A percentile compares a stretch with the other conserved stretches of the same genome.
phyloP scores from a whole-genome alignment of 805 yeast genomes.

The Zygosaccharomyces lentus region DNA sequence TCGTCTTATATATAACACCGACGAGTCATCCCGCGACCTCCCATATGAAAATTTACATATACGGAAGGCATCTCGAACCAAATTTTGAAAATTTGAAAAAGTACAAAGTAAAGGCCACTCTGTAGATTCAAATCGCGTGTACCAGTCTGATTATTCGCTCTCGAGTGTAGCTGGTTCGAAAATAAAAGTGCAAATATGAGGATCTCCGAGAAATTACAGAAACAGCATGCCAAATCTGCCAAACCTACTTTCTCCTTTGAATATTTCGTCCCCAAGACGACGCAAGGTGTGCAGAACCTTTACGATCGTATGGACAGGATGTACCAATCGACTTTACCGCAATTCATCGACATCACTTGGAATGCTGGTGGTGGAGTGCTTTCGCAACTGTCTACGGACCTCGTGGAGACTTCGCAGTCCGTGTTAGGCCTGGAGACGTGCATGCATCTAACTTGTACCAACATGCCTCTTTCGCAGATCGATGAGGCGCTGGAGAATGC shows the following conservation, averaged over 20 bases:
- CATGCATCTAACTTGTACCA: slow-evolving; percentile 96
- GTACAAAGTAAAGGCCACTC: neutral
- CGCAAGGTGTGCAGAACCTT: slow-evolving; percentile 93
- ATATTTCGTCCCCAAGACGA: slow-evolving; percentile 94
- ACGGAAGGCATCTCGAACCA: neutral
- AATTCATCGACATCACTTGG: slow-evolving; percentile 96
- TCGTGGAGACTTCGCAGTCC: slow-evolving; percentile 86
- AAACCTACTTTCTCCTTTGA: slow-evolving; percentile 87
- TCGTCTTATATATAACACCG: slow-evolving; percentile 4
- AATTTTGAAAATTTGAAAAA: neutral
- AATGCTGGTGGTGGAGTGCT: slow-evolving; percentile 88
- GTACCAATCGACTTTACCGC: slow-evolving; percentile 80
- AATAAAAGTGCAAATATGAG: slow-evolving; percentile 30
- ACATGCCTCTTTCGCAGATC: slow-evolving; percentile 77
- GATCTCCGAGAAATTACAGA: slow-evolving; percentile 38
- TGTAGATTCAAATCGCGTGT: neutral
- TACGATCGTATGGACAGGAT: slow-evolving; percentile 97
- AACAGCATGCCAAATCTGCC: slow-evolving; percentile 30
- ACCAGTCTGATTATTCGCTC: neutral
- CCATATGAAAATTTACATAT: slow-evolving; percentile 1
- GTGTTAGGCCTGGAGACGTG: slow-evolving; percentile 92
- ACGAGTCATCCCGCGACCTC: neutral
- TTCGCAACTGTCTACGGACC: slow-evolving; percentile 79
- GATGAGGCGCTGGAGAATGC: slow-evolving; percentile 85
- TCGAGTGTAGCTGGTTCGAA: neutral